A percentile compares a stretch with the other conserved stretches of the same genome.
Conservation (phyloP, 441 rosid species). For the Populus trichocarpa region DNA sequence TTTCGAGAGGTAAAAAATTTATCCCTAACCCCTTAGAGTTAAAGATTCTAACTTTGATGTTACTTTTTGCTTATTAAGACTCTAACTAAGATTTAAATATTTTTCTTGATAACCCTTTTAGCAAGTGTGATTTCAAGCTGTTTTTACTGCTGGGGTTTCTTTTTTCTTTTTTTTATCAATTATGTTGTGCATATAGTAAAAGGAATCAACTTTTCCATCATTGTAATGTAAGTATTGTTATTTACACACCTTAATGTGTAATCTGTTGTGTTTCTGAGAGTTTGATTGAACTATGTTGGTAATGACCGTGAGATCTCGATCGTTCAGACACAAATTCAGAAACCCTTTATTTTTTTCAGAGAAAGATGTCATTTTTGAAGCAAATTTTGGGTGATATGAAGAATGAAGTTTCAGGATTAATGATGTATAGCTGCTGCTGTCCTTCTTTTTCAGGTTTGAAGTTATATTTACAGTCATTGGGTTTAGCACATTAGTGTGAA, state of each 20-base stretch:
- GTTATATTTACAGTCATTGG: not conserved
- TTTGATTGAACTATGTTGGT: not conserved
- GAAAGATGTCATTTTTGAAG: slow-evolving; percentile 21
- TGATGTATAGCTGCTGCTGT: slow-evolving; percentile 12
- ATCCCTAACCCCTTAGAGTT: not conserved
- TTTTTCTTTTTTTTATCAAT: not conserved
- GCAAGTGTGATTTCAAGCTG: not conserved
- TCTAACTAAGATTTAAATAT: not conserved
- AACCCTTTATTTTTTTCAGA: slow-evolving; percentile 4
- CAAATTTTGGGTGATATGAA: slow-evolving; percentile 16
- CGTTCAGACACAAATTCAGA: not conserved
- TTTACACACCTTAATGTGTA: not conserved
- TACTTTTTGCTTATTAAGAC: not conserved
- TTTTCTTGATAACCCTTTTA: not conserved
- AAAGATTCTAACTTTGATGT: not conserved
- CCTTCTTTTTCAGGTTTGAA: slow-evolving; percentile 38
- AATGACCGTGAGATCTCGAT: not conserved
- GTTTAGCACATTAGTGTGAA: not conserved
- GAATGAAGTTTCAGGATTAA: slow-evolving; percentile 17
- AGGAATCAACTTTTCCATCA: not conserved
- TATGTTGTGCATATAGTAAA: not conserved
- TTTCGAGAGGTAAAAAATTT: not conserved
- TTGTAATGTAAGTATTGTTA: not conserved
- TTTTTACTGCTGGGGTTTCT: not conserved
- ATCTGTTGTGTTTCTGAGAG: not conserved